These are phyloP conservation scores for Tephrocybe rancida DNA, from an alignment of 768 basidiomycete genomes.

Conservation along the genomic window DNA sequence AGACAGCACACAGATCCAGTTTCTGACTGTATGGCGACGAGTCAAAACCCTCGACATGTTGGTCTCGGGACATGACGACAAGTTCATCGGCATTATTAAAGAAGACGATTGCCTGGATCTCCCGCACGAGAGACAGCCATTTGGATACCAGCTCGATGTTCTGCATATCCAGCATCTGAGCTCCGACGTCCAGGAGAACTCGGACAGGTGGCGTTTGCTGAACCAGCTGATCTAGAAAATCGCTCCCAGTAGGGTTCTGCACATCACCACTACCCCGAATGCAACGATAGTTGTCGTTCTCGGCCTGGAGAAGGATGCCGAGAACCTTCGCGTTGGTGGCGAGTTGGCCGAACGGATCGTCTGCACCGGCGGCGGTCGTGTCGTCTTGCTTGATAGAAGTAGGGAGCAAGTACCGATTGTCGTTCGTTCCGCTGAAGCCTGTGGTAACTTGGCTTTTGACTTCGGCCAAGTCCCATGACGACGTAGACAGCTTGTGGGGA, in stretches of 20 bases:
- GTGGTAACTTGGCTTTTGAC: constrained; percentile 36
- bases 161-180: constrained; percentile 53
- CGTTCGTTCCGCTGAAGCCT: constrained; percentile 62
- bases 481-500: constrained; percentile 46
- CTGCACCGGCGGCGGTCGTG: not conserved
- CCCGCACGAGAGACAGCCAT: constrained; percentile 37
- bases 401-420: constrained; percentile 41
- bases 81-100: constrained; percentile 40
- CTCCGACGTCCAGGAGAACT: constrained; percentile 60
- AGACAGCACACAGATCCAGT: constrained; percentile 41
- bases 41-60: constrained; percentile 32
- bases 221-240: constrained; percentile 33
- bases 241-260: constrained; percentile 17
- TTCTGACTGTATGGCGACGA: constrained; percentile 40
- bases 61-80: constrained; percentile 36
- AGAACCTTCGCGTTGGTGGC: constrained; percentile 52
- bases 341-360: constrained; percentile 37
- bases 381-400: constrained; percentile 32
- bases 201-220: constrained; percentile 35
- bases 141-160: constrained; percentile 39
- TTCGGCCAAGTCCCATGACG: constrained; percentile 56
- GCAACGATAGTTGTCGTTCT: constrained; percentile 39
- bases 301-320: constrained; percentile 35
- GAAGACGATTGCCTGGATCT: constrained; percentile 43
- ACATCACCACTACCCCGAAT: constrained; percentile 19